Evolutionary conservation across 2,329 filamentous ascomycete genomes (phyloP), one percentile per base, ranked within the genome.

Genomic region (Torrubiella hemipterigena): DNA sequence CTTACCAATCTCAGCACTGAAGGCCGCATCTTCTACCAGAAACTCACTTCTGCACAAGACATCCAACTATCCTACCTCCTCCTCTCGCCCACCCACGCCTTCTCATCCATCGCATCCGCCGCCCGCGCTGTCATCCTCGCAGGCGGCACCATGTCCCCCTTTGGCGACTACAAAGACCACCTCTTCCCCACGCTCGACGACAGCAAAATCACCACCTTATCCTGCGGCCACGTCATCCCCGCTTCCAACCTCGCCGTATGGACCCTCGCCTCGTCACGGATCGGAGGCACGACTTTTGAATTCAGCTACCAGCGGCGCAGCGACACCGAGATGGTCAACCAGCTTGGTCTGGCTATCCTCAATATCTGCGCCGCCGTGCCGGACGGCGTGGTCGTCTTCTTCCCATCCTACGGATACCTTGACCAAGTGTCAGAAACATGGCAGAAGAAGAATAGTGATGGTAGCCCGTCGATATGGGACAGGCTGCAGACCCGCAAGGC

Each of bases 121-220:
- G 85, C 91, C 1, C 70, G 86, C 35, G 83, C 89, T 3, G 81
- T 98, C 4, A 80, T 98, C 25, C 63, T 98, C 4, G 91, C 87
- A 0, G 91, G 91, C 35, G 91, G 91, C 15, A 98, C 91, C 17
- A 96, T 98, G 91, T 93, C 91, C 3, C 91, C 91, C 0, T 93
- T 96, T 62, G 73, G 79, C 16, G 91, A 96, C 56, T 98, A 94
- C 55, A 77, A 71, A 21, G 69, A 80, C 4, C 83, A 95, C 45
- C 65, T 98, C 1, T 91, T 98, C 39, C 82, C 89, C 0, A 79
- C 82, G 29, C 54, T 94, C 0, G 50, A 70, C 0, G 43, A 65
- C 1, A 55, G 61, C 0, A 73, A 73, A 34, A 69, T 96, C 27
- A 77, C 69, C 8, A 94, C 83, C 0, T 70, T 95, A 18, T 95